phyloP scores from a whole-genome alignment of 2,329 filamentous ascomycete species.

The Penicillium italicum region DNA sequence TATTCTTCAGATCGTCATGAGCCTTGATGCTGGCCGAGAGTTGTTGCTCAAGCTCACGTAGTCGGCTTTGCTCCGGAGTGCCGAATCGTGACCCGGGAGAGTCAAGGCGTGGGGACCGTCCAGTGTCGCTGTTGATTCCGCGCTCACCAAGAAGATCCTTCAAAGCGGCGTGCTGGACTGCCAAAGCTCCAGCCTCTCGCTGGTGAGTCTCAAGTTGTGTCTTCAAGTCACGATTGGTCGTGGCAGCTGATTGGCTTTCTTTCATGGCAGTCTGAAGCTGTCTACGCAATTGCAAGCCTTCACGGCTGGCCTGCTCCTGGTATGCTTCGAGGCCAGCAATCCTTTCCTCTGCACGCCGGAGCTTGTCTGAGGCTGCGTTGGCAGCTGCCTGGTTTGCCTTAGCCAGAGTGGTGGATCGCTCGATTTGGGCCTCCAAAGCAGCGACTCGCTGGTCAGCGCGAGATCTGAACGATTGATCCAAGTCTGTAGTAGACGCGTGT shows the following conservation, averaged over 20 bases:
- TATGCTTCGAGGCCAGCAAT: constrained; percentile 96
- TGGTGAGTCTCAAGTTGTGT: constrained; percentile 80
- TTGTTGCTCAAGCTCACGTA: constrained; percentile 84
- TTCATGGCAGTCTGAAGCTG: constrained; percentile 81
- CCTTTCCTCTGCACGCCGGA: constrained; percentile 89
- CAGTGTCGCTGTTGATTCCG: constrained; percentile 69
- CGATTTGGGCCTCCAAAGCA: constrained; percentile 75
- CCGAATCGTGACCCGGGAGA: constrained; percentile 71
- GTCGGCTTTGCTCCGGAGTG: constrained; percentile 72
- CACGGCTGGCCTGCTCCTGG: constrained; percentile 92
- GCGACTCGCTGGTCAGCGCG: constrained; percentile 55
- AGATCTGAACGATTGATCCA: constrained; percentile 35
- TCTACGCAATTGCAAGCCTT: constrained; percentile 82
- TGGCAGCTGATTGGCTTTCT: constrained; percentile 77
- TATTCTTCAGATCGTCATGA: constrained; percentile 79
- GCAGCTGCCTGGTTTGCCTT: constrained; percentile 87
- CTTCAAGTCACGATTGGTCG: constrained; percentile 76
- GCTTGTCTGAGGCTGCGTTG: constrained; percentile 78
- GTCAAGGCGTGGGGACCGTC: constrained; percentile 68
- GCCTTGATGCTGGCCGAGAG: constrained; percentile 71
- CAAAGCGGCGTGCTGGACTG: constrained; percentile 85
- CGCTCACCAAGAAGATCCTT: constrained; percentile 90
- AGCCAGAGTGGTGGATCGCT: constrained; percentile 72
- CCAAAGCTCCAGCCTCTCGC: constrained; percentile 88
- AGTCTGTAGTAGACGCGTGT: constrained; percentile 56